These are phyloP conservation scores for Skeletonema tropicum DNA, from an alignment of 108 stramenopile genomes.

Conservation along the genomic window DNA sequence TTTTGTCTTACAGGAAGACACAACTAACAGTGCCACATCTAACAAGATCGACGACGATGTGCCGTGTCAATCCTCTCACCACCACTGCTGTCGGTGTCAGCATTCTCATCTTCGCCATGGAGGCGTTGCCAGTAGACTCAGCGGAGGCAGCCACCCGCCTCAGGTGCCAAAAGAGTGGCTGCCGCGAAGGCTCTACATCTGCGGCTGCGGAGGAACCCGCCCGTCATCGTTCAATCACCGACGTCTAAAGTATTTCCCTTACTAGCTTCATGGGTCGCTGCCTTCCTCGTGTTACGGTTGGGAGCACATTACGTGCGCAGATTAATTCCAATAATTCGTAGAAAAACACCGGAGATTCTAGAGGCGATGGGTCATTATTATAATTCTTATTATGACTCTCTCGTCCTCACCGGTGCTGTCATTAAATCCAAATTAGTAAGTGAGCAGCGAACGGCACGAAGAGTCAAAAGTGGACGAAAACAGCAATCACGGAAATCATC, in stretches of 20 bases:
- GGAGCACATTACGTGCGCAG: not conserved
- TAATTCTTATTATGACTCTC: not conserved
- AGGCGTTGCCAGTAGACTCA: not conserved
- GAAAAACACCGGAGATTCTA: not conserved
- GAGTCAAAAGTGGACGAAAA: not conserved
- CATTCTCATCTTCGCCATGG: not conserved
- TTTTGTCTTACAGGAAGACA: too few species aligned
- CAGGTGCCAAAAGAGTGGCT: not conserved
- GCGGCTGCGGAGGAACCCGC: not conserved
- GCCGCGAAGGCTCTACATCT: not conserved
- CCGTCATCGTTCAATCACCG: not conserved
- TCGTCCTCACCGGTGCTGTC: not conserved
- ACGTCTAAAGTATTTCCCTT: not conserved
- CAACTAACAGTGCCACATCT: too few species aligned
- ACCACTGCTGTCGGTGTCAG: too few species aligned
- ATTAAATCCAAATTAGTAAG: too few species aligned
- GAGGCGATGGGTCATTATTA: not conserved
- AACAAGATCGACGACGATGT: too few species aligned
- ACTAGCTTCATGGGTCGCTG: not conserved
- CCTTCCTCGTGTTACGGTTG: not conserved
- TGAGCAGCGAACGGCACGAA: not conserved
- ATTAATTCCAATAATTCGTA: not conserved
- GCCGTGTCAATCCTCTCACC: too few species aligned
- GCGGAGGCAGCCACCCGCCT: not conserved
- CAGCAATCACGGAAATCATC: not conserved